Conservation (phyloP, 2,329 filamentous ascomycete genomes). For the Gliomastix tumulicola region DNA sequence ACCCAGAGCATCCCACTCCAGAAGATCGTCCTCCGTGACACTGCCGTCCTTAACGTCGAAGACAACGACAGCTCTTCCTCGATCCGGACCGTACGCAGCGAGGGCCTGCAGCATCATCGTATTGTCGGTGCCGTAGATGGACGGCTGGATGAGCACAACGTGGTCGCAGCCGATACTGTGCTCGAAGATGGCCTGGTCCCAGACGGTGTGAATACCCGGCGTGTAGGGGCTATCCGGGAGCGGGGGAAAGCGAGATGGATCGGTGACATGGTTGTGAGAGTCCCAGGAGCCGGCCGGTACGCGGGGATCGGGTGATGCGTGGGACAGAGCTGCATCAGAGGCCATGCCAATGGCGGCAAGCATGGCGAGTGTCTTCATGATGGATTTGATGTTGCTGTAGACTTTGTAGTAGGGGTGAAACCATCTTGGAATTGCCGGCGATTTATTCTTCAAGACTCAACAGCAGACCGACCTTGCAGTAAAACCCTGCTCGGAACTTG, state of each 20-base stretch:
- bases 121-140: conserved; percentile 56
- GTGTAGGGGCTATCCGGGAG: conserved; percentile 40
- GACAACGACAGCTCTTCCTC: conserved; percentile 47
- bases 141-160: conserved; percentile 54
- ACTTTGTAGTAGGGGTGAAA: no score
- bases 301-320: conserved; percentile 1
- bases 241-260: conserved; percentile 42
- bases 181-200: conserved; percentile 45
- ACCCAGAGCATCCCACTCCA: conserved; percentile 47
- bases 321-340: no score
- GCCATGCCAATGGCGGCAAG: no score
- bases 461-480: no score
- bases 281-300: conserved; percentile 47
- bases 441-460: no score
- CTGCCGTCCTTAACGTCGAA: conserved; percentile 36
- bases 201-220: conserved; percentile 39
- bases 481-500: no score
- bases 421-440: no score
- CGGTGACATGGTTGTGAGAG: conserved; percentile 57
- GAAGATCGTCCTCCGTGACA: conserved; percentile 26
- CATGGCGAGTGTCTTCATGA: no score
- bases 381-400: no score
- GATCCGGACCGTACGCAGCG: conserved; percentile 34
- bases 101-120: conserved; percentile 49
- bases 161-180: conserved; percentile 41